Percentiles rank a stretch among this genome's conserved stretches.
These are phyloP conservation scores for Agaricus blazei DNA, from an alignment of 768 basidiomycete genomes.

Conservation along the genomic window DNA sequence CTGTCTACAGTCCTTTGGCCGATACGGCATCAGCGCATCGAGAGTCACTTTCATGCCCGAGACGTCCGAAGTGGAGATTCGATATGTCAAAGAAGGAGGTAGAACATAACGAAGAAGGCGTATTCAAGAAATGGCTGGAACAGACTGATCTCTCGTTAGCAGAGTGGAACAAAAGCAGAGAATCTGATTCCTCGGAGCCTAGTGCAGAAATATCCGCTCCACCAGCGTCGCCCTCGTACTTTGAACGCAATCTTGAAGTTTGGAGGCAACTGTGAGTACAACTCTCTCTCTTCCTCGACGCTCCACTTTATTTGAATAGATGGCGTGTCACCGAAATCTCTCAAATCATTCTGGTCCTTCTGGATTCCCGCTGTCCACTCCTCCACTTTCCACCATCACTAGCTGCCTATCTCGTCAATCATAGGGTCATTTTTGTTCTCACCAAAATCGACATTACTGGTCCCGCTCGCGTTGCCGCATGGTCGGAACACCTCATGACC, in stretches of 20 bases:
- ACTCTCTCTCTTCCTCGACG: not conserved
- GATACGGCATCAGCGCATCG: constrained; percentile 12
- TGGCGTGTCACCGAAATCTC: constrained; percentile 95
- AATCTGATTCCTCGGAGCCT: constrained; percentile 8
- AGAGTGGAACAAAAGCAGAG: constrained; percentile 38
- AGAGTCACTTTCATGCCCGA: constrained; percentile 44
- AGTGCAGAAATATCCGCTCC: constrained; percentile 9
- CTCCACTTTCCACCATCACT: constrained; percentile 85
- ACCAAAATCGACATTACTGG: constrained; percentile 90
- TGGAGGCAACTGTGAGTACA: constrained; percentile 84
- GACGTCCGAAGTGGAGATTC: constrained; percentile 81
- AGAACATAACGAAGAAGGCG: constrained; percentile 83
- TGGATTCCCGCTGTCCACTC: constrained; percentile 87
- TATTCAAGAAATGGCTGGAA: constrained; percentile 75
- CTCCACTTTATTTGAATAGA: constrained; percentile 30
- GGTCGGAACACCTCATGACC: constrained; percentile 55
- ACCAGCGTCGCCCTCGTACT: constrained; percentile 71
- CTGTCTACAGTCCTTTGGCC: constrained; percentile 23
- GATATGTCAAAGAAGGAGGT: constrained; percentile 87
- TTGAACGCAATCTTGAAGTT: constrained; percentile 88
- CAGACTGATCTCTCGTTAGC: constrained; percentile 55
- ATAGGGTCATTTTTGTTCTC: constrained; percentile 65
- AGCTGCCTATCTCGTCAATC: constrained; percentile 50
- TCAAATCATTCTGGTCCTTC: constrained; percentile 79
- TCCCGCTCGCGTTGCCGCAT: constrained; percentile 52